Evolutionary conservation across 225 moss, liverwort and hornwort genomes (phyloP), one percentile per base, ranked within the genome.

Genomic region (Bryoerythrophyllum caledonicum): DNA sequence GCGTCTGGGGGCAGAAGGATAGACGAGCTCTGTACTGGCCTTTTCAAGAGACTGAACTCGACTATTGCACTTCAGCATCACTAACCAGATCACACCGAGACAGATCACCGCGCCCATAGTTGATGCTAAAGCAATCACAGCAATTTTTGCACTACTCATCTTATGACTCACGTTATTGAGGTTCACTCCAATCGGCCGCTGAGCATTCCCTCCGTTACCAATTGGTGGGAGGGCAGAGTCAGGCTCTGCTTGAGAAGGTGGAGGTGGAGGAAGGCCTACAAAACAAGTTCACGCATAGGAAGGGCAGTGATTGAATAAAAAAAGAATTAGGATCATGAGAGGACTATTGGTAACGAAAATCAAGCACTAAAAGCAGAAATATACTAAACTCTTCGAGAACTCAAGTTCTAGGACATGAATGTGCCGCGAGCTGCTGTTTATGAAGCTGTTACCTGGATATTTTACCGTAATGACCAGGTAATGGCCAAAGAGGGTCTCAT

Each of bases 401-500:
- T 38, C 58, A 13, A 28, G 30, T 20, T 66, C 49, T n/a, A 63
- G 34, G 51, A 52, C 71, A 32, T 46, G 9, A 35, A 54, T 57
- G 30, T 62, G 35, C 21, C 43, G 23, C 27, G 34, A 70, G 10
- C 49, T 24, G 41, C 66, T 46, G 68, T 49, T 68, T 20, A 37
- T 52, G 64, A 75, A 56, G 67, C 62, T 58, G 40, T 73, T 89
- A 78, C 94, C 94, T 80, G 92, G 94, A 80, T 91, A 92, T 24
- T 26, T 85, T 55, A 94, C 89, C 56, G 78, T 86, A 53, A 89
- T 79, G 66, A 94, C 87, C 46, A 89, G 78, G 65, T 94, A 94
- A 68, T 82, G 80, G 38, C 94, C 92, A 78, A 92, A 94, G 56
- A 94, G 82, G 11, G 92, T 86, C 77, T 88, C 83, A 73, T 94